phyloP scores from a whole-genome alignment of 2,329 filamentous ascomycete genomes.

The Arthroderma sp. region DNA sequence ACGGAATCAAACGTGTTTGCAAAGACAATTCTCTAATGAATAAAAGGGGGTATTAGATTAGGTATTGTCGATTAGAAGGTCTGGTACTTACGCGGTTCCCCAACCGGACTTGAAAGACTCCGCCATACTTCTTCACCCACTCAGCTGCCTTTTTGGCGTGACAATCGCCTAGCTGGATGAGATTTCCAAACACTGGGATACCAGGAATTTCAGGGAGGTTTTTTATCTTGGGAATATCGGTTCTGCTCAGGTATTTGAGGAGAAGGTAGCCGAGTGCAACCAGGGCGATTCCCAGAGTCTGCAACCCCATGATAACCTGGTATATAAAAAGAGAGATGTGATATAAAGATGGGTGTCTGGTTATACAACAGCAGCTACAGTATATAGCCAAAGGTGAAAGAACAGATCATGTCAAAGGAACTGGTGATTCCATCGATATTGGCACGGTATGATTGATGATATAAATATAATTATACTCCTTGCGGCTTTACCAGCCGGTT shows the following conservation, averaged over 20 bases:
- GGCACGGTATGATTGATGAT: too few relatives aligned
- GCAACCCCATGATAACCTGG: slow-evolving; percentile 7
- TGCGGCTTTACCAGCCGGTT: too few relatives aligned
- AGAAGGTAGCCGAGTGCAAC: slow-evolving; percentile 27
- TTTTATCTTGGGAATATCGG: slow-evolving; percentile 49
- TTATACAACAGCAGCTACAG: too few relatives aligned
- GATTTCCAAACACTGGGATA: slow-evolving; percentile 49
- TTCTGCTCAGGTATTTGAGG: slow-evolving; percentile 34
- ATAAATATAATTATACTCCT: too few relatives aligned
- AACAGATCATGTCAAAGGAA: too few relatives aligned
- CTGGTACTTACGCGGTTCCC: slow-evolving; percentile 46
- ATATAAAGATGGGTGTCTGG: not conserved
- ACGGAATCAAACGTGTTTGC: slow-evolving; percentile 68
- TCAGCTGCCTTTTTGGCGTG: slow-evolving; percentile 43
- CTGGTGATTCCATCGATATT: too few relatives aligned
- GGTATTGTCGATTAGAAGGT: not conserved
- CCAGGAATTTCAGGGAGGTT: slow-evolving; percentile 49
- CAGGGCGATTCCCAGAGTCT: slow-evolving; percentile 16
- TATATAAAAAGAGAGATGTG: not conserved
- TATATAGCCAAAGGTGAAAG: too few relatives aligned
- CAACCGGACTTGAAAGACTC: slow-evolving; percentile 53
- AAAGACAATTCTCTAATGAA: slow-evolving; percentile 52
- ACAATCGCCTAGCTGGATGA: slow-evolving; percentile 46
- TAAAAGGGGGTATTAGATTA: not conserved
- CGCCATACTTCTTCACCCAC: slow-evolving; percentile 49